Base-by-base conservation (phyloP, 2,329 filamentous ascomycete species). In the Exophiala alcalophila region DNA sequence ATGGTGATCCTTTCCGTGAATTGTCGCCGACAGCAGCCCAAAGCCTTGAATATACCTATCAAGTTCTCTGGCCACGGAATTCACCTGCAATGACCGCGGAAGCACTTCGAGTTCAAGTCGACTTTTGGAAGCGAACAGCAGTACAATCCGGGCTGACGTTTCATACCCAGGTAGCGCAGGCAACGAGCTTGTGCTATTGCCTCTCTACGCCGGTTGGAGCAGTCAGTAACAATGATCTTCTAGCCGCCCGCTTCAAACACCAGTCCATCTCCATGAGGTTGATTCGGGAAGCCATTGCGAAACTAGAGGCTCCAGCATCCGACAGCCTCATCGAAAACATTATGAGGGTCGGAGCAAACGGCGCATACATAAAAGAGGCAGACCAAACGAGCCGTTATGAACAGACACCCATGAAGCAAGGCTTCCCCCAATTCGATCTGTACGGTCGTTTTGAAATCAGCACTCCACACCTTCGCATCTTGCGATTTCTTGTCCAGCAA, bases 401-500 rank as follows among this genome's bases (percentile, higher is more conserved):
- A 6, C 12, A 25, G 20, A 35, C 18, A n/a, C 32, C 32, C 4
- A 19, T 25, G 12, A 21, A 19, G 20, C 15, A 35, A 6, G 32
- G 19, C 32, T 35, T 35, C 20, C n/a, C 18, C 6, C 20, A n/a
- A n/a, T n/a, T 35, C 6, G 16, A 25, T 9, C 32, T 21, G 4
- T 35, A 35, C 8, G 32, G 32, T 10, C 32, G 32, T 12, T 35
- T 35, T 21, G 32, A 35, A 9, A 35, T 14, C 7, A 35, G 32
- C 32, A n/a, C n/a, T n/a, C n/a, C n/a, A n/a, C n/a, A n/a, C n/a
- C n/a, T n/a, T n/a, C n/a, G n/a, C n/a, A n/a, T n/a, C n/a, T n/a
- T n/a, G n/a, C n/a, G n/a, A n/a, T n/a, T n/a, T n/a, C n/a, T n/a
- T n/a, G n/a, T n/a, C n/a, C n/a, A n/a, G n/a, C n/a, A n/a, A n/a